Evolutionary conservation across 2,329 filamentous ascomycete species (phyloP), one percentile per base, ranked within the genome.

Genomic region (Fusarium brachygibbosum): DNA sequence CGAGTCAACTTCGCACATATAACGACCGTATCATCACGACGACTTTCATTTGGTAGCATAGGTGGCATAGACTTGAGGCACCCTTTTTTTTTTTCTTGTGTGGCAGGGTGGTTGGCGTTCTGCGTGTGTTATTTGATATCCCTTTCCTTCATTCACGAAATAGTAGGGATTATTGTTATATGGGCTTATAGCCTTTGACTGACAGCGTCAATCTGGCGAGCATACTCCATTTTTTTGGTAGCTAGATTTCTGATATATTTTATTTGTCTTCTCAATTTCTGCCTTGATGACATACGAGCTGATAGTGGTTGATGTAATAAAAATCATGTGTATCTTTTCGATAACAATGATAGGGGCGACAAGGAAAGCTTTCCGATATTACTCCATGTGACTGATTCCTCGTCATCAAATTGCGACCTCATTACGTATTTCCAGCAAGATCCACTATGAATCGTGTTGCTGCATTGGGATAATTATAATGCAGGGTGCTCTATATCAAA

Each of bases 51-150:
- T 74, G 65, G 73, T 75, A 77, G 76, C 72, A 75, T 71, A 74
- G 76, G 72, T 74, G 72, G 75, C 76, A 80, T 81, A 81, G 78
- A 81, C 72, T 70, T 71, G 68, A 74, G 63, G 68, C 66, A 72
- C 73, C 76, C 69, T 61, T 63, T 62, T 72, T 72, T 62, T 63
- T 63, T 71, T 70, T 54, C 62, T 75, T 75, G 64, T 67, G 71
- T 66, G 71, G 72, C 68, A 68, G 75, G 72, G 69, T 72, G 71
- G 76, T 60, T 55, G 78, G 77, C 76, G 76, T 80, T 80, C 71
- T 70, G 52, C 64, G 58, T 76, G 67, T 66, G 63, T 70, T 72
- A 71, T 61, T 68, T 74, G 69, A 78, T 77, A 76, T 76, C 73
- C 72, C 75, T 71, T 76, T 73, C 68, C 50, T 67, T 68, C 68